Conservation (phyloP, 2,329 filamentous ascomycete genomes). For the Stromatinia cepivora region DNA sequence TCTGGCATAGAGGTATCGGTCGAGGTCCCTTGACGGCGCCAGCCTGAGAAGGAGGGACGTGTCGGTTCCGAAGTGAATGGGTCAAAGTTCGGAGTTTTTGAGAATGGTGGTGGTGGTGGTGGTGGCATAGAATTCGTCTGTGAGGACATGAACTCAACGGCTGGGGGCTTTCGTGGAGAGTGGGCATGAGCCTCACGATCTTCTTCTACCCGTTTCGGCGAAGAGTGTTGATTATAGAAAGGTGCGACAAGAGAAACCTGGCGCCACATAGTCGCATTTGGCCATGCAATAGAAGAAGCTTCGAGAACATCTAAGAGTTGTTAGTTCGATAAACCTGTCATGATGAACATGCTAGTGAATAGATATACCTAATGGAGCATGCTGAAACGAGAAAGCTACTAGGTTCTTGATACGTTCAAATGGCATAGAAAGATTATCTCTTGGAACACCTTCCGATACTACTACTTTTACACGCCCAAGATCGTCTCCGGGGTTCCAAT, state of each 20-base stretch:
- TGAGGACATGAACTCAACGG: constrained; percentile 32
- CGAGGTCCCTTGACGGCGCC: constrained; percentile 44
- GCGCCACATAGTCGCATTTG: constrained; percentile 69
- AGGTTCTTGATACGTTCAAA: constrained; percentile 71
- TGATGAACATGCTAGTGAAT: background rate
- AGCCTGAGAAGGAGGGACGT: constrained; percentile 30
- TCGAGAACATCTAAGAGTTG: constrained; percentile 65
- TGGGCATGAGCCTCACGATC: constrained; percentile 60
- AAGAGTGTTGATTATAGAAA: constrained; percentile 33
- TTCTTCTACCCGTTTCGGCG: constrained; percentile 46
- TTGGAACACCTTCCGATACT: constrained; percentile 70
- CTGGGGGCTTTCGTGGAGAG: constrained; percentile 50
- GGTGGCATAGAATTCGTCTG: constrained; percentile 23
- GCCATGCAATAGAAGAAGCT: constrained; percentile 74
- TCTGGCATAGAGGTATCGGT: constrained; percentile 51
- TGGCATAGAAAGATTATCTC: constrained; percentile 50
- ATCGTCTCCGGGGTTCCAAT: constrained; percentile 71
- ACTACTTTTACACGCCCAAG: constrained; percentile 74
- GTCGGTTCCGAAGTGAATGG: constrained; percentile 44
- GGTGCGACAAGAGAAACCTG: constrained; percentile 46
- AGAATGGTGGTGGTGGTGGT: constrained; percentile 29
- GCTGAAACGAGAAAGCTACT: constrained; percentile 79
- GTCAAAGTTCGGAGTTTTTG: constrained; percentile 42
- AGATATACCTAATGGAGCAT: constrained; percentile 70
- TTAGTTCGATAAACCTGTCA: constrained; percentile 5